Evolutionary conservation across 371 early-diverging fungal species (phyloP), one percentile per base, ranked within the genome.

Genomic region (Syncephalastrum sp.): DNA sequence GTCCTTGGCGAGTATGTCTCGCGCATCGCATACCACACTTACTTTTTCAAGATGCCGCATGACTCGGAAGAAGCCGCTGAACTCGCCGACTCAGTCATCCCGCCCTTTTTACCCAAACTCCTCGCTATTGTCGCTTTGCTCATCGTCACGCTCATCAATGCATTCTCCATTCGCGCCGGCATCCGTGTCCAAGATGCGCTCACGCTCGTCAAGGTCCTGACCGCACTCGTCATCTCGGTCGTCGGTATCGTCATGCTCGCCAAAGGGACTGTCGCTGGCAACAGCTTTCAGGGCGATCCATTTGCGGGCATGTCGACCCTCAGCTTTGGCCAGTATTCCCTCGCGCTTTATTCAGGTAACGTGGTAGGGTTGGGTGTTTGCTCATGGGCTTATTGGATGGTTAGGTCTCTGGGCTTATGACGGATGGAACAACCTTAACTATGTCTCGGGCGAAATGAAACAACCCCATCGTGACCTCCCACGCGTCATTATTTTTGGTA

Each of bases 361-460:
- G 38, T 25, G 16, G 33, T 42, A 52, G 21, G 21, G 21, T 21
- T 21, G 21, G 21, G 21, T 21, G 21, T 41, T 13, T 12, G 12
- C 27, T n/a, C 8, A 16, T 47, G n/a, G 0, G 17, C 17, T 59
- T 29, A 50, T 17, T 5, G 33, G 12, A 17, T 25, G 45, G 0
- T 41, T 66, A 73, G 85, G 87, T 25, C 75, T 96, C n/a, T 96
- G 94, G 92, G 93, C 95, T 0, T 95, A 92, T 64, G 94, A 93
- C 63, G 96, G 96, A 4, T 82, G 82, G 92, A 91, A 91, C 55
- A 94, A 91, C 60, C 71, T 96, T 12, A 94, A 93, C 56, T 88
- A 91, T 57, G 91, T 93, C 23, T 85, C 92, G 15, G 92, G 92
- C 21, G 97, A 96, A 77, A 90, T 96, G 77, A 89, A 90, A 59